Evolutionary conservation across 768 basidiomycete genomes (phyloP).

Genomic region (Cubamyces sp.): DNA sequence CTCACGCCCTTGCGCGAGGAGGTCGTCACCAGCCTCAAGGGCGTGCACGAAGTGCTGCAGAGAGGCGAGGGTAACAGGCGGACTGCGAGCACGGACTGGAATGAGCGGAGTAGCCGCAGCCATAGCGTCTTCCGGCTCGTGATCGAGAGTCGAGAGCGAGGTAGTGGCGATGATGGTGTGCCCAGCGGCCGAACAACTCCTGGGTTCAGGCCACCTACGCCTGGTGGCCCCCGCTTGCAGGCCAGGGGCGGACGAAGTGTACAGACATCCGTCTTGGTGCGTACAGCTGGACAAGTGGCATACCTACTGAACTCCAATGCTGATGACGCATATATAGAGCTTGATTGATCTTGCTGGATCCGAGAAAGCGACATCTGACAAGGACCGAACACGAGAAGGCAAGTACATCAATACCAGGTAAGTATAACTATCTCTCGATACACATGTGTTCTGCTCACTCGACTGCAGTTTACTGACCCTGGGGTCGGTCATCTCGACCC

Average conservation of each 20-base stretch:
- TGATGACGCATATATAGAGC: conserved; percentile 50
- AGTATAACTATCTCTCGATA: neutral
- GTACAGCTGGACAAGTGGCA: conserved; percentile 28
- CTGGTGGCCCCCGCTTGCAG: conserved; percentile 69
- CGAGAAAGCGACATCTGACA: conserved; percentile 94
- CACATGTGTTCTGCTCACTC: neutral
- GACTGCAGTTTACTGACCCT: conserved; percentile 79
- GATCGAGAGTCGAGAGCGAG: conserved; percentile 82
- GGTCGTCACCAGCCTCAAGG: conserved; percentile 88
- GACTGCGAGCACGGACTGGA: conserved; percentile 99
- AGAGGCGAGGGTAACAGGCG: conserved; percentile 86
- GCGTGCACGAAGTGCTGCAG: conserved; percentile 82
- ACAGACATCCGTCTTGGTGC: conserved; percentile 73
- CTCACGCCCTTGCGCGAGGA: conserved; percentile 86
- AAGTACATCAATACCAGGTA: conserved; percentile 95
- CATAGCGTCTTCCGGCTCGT: conserved; percentile 95
- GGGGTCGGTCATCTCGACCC: conserved; percentile 88
- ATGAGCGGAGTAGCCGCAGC: conserved; percentile 91
- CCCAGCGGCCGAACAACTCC: conserved; percentile 57
- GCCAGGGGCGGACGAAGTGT: conserved; percentile 81
- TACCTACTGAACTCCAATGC: neutral
- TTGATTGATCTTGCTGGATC: conserved; percentile 96
- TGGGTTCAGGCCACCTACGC: conserved; percentile 51
- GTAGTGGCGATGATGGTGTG: conserved; percentile 43
- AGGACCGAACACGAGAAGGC: conserved; percentile 94